Evolutionary conservation across 805 yeast species (phyloP).

Genomic region (Candida sakaeoensis): DNA sequence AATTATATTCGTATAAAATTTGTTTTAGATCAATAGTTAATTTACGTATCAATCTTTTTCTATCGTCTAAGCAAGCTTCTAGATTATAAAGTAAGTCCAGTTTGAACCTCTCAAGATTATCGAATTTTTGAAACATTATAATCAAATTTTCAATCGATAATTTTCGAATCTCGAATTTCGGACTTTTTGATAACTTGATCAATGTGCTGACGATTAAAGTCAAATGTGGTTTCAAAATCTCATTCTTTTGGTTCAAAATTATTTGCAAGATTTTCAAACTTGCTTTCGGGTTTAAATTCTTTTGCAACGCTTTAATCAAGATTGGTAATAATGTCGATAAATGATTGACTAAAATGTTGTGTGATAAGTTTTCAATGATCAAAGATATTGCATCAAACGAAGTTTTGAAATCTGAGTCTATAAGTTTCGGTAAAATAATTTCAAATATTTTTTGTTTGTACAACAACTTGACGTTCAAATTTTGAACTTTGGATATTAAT

Average conservation of each 20-base stretch:
- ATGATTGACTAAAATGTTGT: slow-evolving; percentile 60
- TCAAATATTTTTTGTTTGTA: slow-evolving; percentile 81
- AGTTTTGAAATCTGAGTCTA: slow-evolving; percentile 44
- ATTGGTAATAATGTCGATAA: slow-evolving; percentile 66
- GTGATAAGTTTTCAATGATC: slow-evolving; percentile 62
- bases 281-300: slow-evolving; percentile 48
- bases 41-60: slow-evolving; percentile 69
- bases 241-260: slow-evolving; percentile 51
- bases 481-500: slow-evolving; percentile 42
- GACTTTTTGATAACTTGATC: slow-evolving; percentile 12
- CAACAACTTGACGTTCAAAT: slow-evolving; percentile 59
- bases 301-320: slow-evolving; percentile 57
- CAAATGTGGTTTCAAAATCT: slow-evolving; percentile 50
- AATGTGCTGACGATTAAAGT: too few relatives aligned
- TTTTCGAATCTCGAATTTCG: slow-evolving; percentile 42
- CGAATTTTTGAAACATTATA: slow-evolving; percentile 36
- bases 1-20: slow-evolving; percentile 53
- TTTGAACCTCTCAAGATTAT: slow-evolving; percentile 17
- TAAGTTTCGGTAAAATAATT: slow-evolving; percentile 55
- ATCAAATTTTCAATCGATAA: slow-evolving; percentile 55
- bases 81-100: slow-evolving; percentile 49
- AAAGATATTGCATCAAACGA: slow-evolving; percentile 65
- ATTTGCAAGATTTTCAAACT: slow-evolving; percentile 58
- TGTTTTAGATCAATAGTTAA: slow-evolving; percentile 80
- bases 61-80: slow-evolving; percentile 61